Percentiles rank a stretch among this genome's conserved stretches.
These are phyloP conservation scores for Hypoxylon cercidicola DNA, from an alignment of 495 filamentous ascomycete species.

Conservation along the genomic window DNA sequence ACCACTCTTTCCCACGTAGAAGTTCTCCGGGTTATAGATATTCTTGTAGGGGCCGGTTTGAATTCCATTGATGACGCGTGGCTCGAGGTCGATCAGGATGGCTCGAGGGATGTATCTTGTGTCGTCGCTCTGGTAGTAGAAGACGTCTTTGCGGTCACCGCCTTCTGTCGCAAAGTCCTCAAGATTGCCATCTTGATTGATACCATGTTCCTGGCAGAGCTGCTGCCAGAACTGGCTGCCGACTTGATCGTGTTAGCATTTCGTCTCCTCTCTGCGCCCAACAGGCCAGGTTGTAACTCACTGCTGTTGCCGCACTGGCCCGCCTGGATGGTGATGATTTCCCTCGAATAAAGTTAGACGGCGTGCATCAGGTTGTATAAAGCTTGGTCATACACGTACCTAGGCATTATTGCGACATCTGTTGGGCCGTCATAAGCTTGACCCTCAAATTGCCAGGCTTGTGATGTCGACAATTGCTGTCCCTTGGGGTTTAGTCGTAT, in stretches of 20 bases:
- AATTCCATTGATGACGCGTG: constrained; percentile 89
- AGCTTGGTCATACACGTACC: constrained; percentile 44
- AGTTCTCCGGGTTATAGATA: constrained; percentile 99
- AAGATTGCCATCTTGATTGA: constrained; percentile 95
- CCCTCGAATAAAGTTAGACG: constrained; percentile 64
- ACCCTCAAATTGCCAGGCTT: constrained; percentile 9
- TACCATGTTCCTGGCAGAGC: constrained; percentile 96
- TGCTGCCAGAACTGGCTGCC: constrained; percentile 98
- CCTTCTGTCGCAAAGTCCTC: constrained; percentile 96
- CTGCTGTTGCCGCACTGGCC: constrained; percentile 99
- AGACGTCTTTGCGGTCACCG: constrained; percentile 97
- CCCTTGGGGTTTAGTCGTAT: constrained; percentile 13
- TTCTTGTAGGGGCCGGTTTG: constrained; percentile 94
- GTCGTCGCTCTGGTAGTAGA: constrained; percentile 99
- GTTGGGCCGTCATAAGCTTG: constrained; percentile 8
- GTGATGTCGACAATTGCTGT: neutral
- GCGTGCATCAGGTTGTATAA: neutral
- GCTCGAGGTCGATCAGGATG: constrained; percentile 94
- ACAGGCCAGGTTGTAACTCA: constrained; percentile 61
- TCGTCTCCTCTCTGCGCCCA: neutral
- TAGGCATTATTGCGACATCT: constrained; percentile 61
- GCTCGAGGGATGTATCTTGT: constrained; percentile 97
- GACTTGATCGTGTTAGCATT: constrained; percentile 62
- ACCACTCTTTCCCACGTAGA: constrained; percentile 91
- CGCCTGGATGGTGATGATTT: constrained; percentile 99